These are phyloP conservation scores for Sophora flavescens DNA, from an alignment of 306 rosid species.

Conservation along the genomic window DNA sequence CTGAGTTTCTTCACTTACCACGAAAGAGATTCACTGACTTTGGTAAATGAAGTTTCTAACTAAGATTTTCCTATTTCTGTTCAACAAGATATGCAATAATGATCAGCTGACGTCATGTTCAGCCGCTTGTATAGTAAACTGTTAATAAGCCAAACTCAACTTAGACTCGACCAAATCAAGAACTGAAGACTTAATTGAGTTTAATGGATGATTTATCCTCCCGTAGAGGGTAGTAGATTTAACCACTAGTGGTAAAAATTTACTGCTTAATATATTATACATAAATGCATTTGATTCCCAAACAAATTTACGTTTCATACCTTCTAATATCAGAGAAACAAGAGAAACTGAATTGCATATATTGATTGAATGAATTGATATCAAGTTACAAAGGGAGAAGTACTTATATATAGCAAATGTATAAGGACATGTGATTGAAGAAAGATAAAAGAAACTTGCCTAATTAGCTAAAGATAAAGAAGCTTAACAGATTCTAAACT, in stretches of 20 bases:
- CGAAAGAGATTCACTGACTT: conserved; percentile 82
- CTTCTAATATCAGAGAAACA: no score
- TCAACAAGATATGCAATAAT: conserved; percentile 1
- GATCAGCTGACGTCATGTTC: conserved; percentile 5
- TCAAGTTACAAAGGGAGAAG: no score
- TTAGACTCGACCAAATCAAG: not conserved
- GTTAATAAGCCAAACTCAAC: conserved; percentile 16
- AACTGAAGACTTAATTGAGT: not conserved
- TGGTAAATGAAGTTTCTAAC: conserved; percentile 58
- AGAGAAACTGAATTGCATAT: no score
- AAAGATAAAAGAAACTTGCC: no score
- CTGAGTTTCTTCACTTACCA: conserved; percentile 95
- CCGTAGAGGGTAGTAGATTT: not conserved
- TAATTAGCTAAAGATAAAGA: no score
- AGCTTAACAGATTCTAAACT: no score
- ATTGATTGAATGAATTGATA: no score
- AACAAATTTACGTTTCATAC: conserved; percentile 7
- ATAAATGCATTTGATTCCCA: not conserved
- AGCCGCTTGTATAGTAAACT: not conserved
- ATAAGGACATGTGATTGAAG: no score
- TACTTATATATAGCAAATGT: no score
- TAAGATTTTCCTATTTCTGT: conserved; percentile 23
- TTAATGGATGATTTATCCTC: conserved; percentile 14
- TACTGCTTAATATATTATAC: not conserved
- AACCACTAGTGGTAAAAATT: not conserved